Percentiles rank a stretch among this genome's conserved stretches.
Evolutionary conservation across 2,329 filamentous ascomycete species (phyloP).

Genomic region (Stachybotrys echinatus): DNA sequence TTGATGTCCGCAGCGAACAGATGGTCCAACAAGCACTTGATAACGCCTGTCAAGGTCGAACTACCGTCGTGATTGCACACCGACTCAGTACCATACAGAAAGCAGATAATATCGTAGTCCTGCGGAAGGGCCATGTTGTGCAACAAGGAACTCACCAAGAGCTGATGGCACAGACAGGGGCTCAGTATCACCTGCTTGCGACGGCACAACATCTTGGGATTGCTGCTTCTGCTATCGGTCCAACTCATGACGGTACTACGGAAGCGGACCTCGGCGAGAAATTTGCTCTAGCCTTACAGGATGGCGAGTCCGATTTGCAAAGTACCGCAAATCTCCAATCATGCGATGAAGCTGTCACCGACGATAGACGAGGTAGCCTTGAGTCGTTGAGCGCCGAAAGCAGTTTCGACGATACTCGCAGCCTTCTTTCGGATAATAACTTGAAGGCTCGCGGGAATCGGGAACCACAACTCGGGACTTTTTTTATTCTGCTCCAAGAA

Average conservation of each 20-base stretch:
- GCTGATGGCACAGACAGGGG: conserved; percentile 18
- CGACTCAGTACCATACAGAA: conserved; percentile 47
- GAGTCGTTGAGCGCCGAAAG: background rate
- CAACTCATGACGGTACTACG: background rate
- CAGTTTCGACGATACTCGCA: background rate
- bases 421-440: no score
- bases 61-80: conserved; percentile 58
- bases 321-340: background rate
- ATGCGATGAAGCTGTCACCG: background rate
- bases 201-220: background rate
- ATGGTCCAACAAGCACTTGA: conserved; percentile 50
- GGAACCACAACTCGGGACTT: background rate
- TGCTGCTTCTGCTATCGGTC: background rate
- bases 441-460: background rate
- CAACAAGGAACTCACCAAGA: conserved; percentile 55
- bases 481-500: background rate
- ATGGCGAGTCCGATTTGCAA: background rate
- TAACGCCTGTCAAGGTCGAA: conserved; percentile 45
- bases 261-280: background rate
- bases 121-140: conserved; percentile 54
- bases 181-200: background rate
- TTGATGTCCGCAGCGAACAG: conserved; percentile 29
- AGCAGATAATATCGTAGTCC: conserved; percentile 57
- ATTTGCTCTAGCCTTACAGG: no score
- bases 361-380: background rate